Base-by-base conservation (phyloP, 306 rosid species). In the Heteromeles arbutifolia region DNA sequence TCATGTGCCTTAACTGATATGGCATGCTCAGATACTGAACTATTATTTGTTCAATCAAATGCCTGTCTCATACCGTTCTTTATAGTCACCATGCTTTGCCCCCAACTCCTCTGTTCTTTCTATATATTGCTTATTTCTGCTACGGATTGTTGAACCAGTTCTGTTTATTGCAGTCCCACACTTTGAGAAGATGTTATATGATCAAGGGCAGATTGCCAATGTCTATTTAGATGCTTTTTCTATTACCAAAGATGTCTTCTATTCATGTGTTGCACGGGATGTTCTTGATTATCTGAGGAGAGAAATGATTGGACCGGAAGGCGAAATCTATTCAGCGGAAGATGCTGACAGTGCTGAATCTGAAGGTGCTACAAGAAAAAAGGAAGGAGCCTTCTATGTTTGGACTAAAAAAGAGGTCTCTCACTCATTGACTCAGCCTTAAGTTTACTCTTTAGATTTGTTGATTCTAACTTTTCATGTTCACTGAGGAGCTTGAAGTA, bases 101-200 rank as follows among this genome's bases (percentile, higher is more conserved):
- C 73, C 58, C 41, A 72, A 66, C 22, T n/a, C 65, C 29, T 39
- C 29, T 6, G 1, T 64, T 19, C 12, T 26, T 37, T 72, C 31
- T 57, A 17, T 58, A n/a, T 63, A 57, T 24, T 22, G 41, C 15
- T 54, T 58, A 28, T 53, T 17, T 43, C 21, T 25, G 53, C n/a
- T 3, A 28, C 67, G 54, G 69, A 74, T 76, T 70, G 67, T 64
- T 77, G 77, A 81, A 67, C 73, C 74, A 62, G 64, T 28, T 65
- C 31, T 48, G 32, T 73, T 78, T 74, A 66, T 82, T 85, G 89
- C 92, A 94, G 98, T 94, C 79, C 98, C 98, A 22, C 98, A 94
- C 89, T 94, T 94, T 67, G 98, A 94, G 90, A 92, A 94, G 93
- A 94, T 94, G 98, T 87, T 94, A 70, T 92, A 94, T 77, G 98